These are phyloP conservation scores for Paramyrothecium sp. DNA, from an alignment of 2,329 filamentous ascomycete genomes.

Conservation along the genomic window DNA sequence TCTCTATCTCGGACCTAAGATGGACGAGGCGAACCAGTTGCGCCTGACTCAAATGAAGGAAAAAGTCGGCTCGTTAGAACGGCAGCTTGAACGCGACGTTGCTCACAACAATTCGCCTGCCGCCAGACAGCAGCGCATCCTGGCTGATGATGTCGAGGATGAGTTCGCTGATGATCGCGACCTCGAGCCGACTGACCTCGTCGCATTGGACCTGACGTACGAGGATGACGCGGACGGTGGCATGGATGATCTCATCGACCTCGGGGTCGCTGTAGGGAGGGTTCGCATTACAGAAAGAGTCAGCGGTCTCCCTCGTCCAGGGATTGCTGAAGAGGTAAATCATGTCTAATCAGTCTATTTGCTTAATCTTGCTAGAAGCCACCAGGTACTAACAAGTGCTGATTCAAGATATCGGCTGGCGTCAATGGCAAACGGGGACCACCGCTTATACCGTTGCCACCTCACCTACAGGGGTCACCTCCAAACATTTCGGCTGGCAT, in stretches of 20 bases:
- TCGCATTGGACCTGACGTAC: conserved; percentile 65
- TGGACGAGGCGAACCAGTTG: conserved; percentile 69
- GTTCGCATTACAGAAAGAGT: conserved; percentile 73
- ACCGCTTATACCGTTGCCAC: not conserved
- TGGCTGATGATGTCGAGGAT: conserved; percentile 51
- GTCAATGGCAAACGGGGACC: not conserved
- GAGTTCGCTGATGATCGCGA: conserved; percentile 59
- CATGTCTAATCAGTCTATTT: too few species aligned
- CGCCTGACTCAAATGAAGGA: conserved; percentile 77
- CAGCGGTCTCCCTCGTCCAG: conserved; percentile 69
- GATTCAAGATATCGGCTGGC: not conserved
- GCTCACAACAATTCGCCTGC: conserved; percentile 40
- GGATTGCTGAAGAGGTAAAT: conserved; percentile 68
- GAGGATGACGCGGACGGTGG: conserved; percentile 56
- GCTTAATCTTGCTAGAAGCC: too few species aligned
- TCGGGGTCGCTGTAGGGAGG: conserved; percentile 70
- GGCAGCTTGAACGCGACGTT: conserved; percentile 67
- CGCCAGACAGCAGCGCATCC: conserved; percentile 32
- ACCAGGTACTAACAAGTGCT: too few species aligned
- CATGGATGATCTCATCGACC: conserved; percentile 63
- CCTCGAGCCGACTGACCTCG: conserved; percentile 62
- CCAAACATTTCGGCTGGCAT: not conserved
- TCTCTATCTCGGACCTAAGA: conserved; percentile 63
- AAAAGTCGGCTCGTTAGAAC: conserved; percentile 70
- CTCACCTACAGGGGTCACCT: too few species aligned